phyloP scores from a whole-genome alignment of 2,329 filamentous ascomycete species.

The Cryphonectria carpinicola region DNA sequence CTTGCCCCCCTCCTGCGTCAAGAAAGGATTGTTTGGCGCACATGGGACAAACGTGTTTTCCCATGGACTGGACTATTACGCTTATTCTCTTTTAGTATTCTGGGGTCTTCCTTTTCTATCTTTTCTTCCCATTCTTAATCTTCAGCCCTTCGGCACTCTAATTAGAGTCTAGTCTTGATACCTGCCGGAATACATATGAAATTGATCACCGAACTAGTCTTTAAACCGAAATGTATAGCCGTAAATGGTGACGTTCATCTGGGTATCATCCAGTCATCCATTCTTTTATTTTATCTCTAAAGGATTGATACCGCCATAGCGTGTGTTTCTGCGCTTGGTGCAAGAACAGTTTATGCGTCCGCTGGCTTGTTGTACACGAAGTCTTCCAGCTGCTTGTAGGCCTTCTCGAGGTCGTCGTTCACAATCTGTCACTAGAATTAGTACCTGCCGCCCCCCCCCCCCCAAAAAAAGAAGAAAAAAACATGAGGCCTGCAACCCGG shows the following conservation, averaged over 20 bases:
- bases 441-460: not conserved
- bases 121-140: slow-evolving; percentile 37
- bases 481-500: not conserved
- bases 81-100: slow-evolving; percentile 51
- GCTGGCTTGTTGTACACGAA: slow-evolving; percentile 49
- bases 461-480: not conserved
- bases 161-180: slow-evolving; percentile 50
- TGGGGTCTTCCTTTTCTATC: slow-evolving; percentile 33
- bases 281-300: too few relatives aligned
- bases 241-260: not conserved
- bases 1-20: slow-evolving; percentile 39
- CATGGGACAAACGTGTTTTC: slow-evolving; percentile 41
- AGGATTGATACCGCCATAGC: not conserved
- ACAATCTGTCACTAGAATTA: slow-evolving; percentile 34
- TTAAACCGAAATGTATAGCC: not conserved
- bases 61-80: slow-evolving; percentile 45
- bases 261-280: not conserved
- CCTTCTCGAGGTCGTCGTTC: slow-evolving; percentile 51
- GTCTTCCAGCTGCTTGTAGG: slow-evolving; percentile 56
- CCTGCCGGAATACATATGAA: slow-evolving; percentile 42
- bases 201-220: slow-evolving; percentile 20
- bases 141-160: slow-evolving; percentile 40
- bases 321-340: not conserved
- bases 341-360: slow-evolving; percentile 16
- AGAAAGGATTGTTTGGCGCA: slow-evolving; percentile 39